Evolutionary conservation across 441 rosid species (phyloP), one percentile per base, ranked within the genome.

Genomic region (Gossypium aridum): DNA sequence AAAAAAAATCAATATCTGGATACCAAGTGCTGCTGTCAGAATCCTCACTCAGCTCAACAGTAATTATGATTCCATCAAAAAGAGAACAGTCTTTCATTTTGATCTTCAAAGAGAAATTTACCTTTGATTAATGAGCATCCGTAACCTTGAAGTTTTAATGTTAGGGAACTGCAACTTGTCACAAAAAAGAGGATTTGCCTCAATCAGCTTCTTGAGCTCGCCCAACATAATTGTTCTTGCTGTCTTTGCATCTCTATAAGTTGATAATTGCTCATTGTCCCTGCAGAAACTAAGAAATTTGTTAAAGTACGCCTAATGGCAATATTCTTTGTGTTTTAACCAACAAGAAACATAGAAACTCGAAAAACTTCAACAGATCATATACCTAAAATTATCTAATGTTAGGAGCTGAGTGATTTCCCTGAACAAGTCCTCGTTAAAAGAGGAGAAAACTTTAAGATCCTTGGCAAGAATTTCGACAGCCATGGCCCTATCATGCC

Each of bases 181-280:
- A 19, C 82, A 79, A 31, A 84, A 81, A 53, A 82, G 71, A 49
- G 92, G 88, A 77, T 88, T 88, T 43, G 88, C 82, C 71, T 88
- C 88, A n/a, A 88, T 62, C 78, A 88, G 87, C 73, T 83, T 86
- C 79, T 85, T 88, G 64, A 88, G 77, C 80, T 88, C 92, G 2
- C 67, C 19, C 70, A 85, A 54, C 90, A 85, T 77, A 26, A 80
- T 65, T 64, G 82, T 23, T 80, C 92, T 81, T 19, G 90, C 87
- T 23, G 85, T 75, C 64, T 85, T 83, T 25, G 83, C 51, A 74
- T 88, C 92, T 47, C 82, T 79, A 37, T 86, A 88, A 70, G 49
- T 77, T n/a, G 87, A 77, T 39, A 88, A 75, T 57, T 81, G 88
- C 55, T 80, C 82, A 70, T 85, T 88, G 61, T 88, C 87, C 84